Evolutionary conservation across 495 filamentous ascomycete genomes (phyloP).

Genomic region (Chaetomium tenue): DNA sequence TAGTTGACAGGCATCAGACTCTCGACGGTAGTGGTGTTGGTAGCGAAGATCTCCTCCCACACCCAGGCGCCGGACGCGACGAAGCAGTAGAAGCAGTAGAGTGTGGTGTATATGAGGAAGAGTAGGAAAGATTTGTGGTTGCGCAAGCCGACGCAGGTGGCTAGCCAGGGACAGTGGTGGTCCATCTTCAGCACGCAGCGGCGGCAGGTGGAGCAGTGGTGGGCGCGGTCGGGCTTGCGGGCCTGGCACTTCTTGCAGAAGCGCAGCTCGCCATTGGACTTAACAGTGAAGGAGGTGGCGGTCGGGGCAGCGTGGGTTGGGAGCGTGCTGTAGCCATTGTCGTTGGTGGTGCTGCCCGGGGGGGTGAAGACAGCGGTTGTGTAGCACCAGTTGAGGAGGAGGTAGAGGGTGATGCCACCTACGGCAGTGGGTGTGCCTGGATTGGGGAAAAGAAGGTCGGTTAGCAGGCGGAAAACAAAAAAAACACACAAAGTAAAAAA

Average conservation of each 20-base stretch:
- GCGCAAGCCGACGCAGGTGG: slow-evolving; percentile 86
- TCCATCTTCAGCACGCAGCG: slow-evolving; percentile 98
- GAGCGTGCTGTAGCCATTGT: slow-evolving; percentile 52
- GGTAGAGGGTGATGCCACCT: slow-evolving; percentile 68
- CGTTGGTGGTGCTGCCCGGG: slow-evolving; percentile 65
- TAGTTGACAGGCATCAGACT: slow-evolving; percentile 84
- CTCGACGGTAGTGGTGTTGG: slow-evolving; percentile 57
- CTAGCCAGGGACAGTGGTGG: slow-evolving; percentile 97
- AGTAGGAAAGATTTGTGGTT: slow-evolving; percentile 96
- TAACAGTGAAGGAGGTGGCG: slow-evolving; percentile 81
- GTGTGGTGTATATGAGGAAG: slow-evolving; percentile 84
- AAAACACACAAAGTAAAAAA: too few relatives aligned
- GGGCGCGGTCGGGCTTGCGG: slow-evolving; percentile 90
- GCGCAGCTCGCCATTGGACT: slow-evolving; percentile 76
- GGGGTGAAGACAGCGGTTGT: slow-evolving; percentile 88
- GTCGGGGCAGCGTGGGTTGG: slow-evolving; percentile 47
- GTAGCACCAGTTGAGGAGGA: slow-evolving; percentile 82
- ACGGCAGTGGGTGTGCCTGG: slow-evolving; percentile 48
- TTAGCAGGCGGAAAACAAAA: slow-evolving; percentile 4
- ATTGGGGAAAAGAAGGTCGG: not conserved
- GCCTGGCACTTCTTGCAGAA: slow-evolving; percentile 98
- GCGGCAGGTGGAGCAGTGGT: slow-evolving; percentile 92
- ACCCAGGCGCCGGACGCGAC: slow-evolving; percentile 70
- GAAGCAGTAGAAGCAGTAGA: slow-evolving; percentile 85
- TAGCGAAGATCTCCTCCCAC: slow-evolving; percentile 72